Evolutionary conservation across 169 alveolate genomes (phyloP), one percentile per base, ranked within the genome.

Genomic region (Plasmodium sp.): DNA sequence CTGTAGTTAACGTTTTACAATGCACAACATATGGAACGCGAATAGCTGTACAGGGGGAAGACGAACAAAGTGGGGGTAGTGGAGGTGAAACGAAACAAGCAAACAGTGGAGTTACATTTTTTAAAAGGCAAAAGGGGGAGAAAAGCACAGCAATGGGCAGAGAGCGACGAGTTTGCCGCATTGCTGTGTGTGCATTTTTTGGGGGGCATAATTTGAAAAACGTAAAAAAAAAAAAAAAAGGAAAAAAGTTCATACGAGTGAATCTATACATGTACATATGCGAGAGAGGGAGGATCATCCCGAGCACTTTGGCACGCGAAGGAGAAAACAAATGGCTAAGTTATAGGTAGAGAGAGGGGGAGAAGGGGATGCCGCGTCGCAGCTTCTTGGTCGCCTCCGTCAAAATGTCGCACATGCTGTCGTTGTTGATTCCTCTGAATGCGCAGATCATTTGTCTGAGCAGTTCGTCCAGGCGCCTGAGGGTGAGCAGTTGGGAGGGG

Each of bases 281-380:
- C 7, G 18, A 12, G 62, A 51, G 22, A 12, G 22, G 2, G 62
- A 51, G 22, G 16, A 51, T 51, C 16, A 2, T 51, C 22, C 22
- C 74, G 56, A 16, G 62, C 16, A 3, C 16, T 18, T 5, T 48
- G 10, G 58, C 43, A 27, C 16, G 41, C 9, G 12, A 56, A 33
- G 18, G 54, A 6, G 34, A 22, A 84, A 72, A 84, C 58, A 85
- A 85, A 22, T 51, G 14, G 62, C 58, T 34, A 10, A 18, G 73
- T 92, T 94, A 96, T 73, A 96, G 92, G 96, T 99, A 99, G 86
- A 99, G 98, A 79, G 99, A 98, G 10, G 99, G 99, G 9, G 99
- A 99, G 96, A 99, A 99, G 45, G 99, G 99, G 74, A 99, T 99
- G 54, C 99, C 99, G 83, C 99, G 98, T 95, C 99, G 98, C 18